These are phyloP conservation scores for Mycosphaerella arachidis DNA, from an alignment of 2,329 filamentous ascomycete species.

Conservation along the genomic window DNA sequence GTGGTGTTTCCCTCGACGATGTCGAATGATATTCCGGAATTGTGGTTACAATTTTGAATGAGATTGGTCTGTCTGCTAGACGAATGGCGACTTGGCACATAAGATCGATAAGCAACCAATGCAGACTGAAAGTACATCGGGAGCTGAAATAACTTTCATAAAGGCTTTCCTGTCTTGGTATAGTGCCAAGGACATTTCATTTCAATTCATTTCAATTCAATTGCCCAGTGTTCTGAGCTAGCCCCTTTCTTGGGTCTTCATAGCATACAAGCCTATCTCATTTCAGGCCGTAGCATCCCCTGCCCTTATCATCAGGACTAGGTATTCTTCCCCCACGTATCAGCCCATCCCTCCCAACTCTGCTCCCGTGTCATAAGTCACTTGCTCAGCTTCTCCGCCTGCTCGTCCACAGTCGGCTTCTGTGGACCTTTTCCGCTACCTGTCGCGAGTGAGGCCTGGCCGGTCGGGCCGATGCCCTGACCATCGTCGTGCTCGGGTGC, in stretches of 20 bases:
- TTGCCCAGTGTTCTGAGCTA: not conserved
- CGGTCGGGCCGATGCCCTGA: conserved; percentile 21
- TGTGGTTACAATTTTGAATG: too few relatives aligned
- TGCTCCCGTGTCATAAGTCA: conserved; percentile 3
- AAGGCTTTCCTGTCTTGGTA: too few relatives aligned
- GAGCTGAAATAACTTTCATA: too few relatives aligned
- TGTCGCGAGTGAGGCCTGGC: conserved; percentile 5
- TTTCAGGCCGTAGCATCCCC: not conserved
- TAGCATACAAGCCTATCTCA: not conserved
- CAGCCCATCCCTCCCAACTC: not conserved
- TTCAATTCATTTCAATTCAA: not conserved
- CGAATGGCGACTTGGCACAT: too few relatives aligned
- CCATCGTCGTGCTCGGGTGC: conserved; percentile 38
- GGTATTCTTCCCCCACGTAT: not conserved
- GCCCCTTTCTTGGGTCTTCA: not conserved
- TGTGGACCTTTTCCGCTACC: conserved; percentile 18
- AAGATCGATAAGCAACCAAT: too few relatives aligned
- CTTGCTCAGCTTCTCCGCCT: conserved; percentile 17
- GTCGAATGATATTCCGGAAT: too few relatives aligned
- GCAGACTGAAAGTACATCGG: too few relatives aligned
- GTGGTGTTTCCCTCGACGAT: too few relatives aligned
- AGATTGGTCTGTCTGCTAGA: too few relatives aligned
- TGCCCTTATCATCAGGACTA: not conserved
- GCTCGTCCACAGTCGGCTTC: conserved; percentile 14
- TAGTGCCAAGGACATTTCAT: not conserved